Evolutionary conservation across 2,329 filamentous ascomycete genomes (phyloP).

Genomic region (Zymoseptoria crescenta): DNA sequence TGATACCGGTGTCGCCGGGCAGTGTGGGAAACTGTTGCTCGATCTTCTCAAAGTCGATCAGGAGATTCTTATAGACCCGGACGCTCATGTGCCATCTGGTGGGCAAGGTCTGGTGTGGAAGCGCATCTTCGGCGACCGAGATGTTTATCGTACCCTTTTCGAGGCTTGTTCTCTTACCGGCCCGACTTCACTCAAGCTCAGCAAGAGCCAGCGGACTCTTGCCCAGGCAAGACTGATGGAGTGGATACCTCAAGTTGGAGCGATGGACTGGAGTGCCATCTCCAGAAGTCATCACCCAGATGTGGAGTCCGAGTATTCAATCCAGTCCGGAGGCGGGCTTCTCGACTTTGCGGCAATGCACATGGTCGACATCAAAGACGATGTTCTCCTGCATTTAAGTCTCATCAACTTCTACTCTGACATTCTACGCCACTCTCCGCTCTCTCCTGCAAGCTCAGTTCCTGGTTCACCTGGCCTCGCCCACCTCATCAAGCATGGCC

Average conservation of each 20-base stretch:
- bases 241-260: slow-evolving; percentile 47
- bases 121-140: slow-evolving; percentile 52
- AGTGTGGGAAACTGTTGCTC: slow-evolving; percentile 46
- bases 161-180: slow-evolving; percentile 37
- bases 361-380: slow-evolving; percentile 50
- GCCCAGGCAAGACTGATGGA: slow-evolving; percentile 54
- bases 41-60: slow-evolving; percentile 46
- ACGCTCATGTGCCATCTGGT: slow-evolving; percentile 15
- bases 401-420: slow-evolving; percentile 51
- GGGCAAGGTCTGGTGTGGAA: slow-evolving; percentile 53
- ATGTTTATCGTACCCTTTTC: slow-evolving; percentile 52
- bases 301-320: slow-evolving; percentile 39
- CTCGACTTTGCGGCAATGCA: slow-evolving; percentile 48
- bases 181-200: slow-evolving; percentile 33
- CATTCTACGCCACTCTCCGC: slow-evolving; percentile 32
- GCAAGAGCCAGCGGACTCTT: slow-evolving; percentile 48
- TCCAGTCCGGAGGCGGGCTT: slow-evolving; percentile 33
- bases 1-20: slow-evolving; percentile 48
- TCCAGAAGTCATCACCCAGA: slow-evolving; percentile 45
- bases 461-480: slow-evolving; percentile 34
- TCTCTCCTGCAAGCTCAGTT: not conserved
- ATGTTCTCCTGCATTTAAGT: slow-evolving; percentile 54
- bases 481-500: slow-evolving; percentile 44
- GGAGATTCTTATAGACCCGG: slow-evolving; percentile 20
- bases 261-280: slow-evolving; percentile 49